phyloP scores from a whole-genome alignment of 495 filamentous ascomycete species.

The Talaromyces thailandensis region DNA sequence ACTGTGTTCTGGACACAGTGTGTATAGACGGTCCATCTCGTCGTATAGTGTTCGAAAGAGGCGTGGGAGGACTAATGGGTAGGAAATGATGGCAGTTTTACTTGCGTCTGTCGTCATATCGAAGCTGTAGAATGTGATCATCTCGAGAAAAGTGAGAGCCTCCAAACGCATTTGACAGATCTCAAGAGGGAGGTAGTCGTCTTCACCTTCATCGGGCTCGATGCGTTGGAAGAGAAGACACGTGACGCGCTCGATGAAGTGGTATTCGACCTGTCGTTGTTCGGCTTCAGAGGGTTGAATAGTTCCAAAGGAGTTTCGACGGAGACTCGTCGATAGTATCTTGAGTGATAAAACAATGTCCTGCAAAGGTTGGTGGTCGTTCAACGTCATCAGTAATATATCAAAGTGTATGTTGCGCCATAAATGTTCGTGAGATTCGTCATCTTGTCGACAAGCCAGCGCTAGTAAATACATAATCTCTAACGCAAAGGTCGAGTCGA shows the following conservation, averaged over 20 bases:
- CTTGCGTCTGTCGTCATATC: constrained; percentile 36
- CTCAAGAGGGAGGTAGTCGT: constrained; percentile 37
- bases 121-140: constrained; percentile 32
- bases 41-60: constrained; percentile 56
- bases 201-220: constrained; percentile 34
- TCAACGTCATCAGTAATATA: constrained; percentile 57
- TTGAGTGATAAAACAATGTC: constrained; percentile 50
- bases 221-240: constrained; percentile 50
- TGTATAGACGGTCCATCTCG: constrained; percentile 52
- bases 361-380: constrained; percentile 44
- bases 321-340: constrained; percentile 51
- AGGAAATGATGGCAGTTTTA: constrained; percentile 40
- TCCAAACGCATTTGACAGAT: constrained; percentile 48
- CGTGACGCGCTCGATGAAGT: constrained; percentile 51
- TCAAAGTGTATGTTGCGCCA: constrained; percentile 54
- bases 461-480: constrained; percentile 49
- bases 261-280: constrained; percentile 46
- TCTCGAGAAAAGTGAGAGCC: constrained; percentile 46
- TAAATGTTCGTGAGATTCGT: constrained; percentile 37
- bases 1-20: constrained; percentile 24
- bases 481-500: constrained; percentile 49
- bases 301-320: constrained; percentile 49
- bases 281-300: constrained; percentile 42
- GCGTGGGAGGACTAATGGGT: constrained; percentile 47
- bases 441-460: constrained; percentile 33